Conservation (phyloP, 345 rosid genomes). For the Atalantia buxifolia region DNA sequence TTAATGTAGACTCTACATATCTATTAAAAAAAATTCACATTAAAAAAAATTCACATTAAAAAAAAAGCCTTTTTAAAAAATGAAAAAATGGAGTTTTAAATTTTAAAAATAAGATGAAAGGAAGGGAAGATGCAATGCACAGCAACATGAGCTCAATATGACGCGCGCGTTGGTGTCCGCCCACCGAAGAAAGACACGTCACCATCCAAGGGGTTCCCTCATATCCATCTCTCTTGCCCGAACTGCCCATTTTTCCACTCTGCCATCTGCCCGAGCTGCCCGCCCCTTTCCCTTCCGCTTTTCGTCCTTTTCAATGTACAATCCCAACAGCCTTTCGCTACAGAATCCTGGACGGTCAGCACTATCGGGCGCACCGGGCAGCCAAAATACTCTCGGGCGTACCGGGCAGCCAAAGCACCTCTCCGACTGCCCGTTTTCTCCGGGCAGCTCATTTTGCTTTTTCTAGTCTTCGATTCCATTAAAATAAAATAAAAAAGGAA, state of each 20-base stretch:
- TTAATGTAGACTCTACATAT: not conserved
- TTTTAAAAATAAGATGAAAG: not conserved
- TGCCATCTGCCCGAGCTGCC: constrained; percentile 26
- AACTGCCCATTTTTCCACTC: constrained; percentile 10
- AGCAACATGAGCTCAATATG: constrained; percentile 5
- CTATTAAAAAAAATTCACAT: not conserved
- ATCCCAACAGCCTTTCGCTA: not conserved
- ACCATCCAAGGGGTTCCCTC: constrained; percentile 27
- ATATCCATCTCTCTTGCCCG: constrained; percentile 10
- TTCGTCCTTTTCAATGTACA: not conserved
- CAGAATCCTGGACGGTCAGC: not conserved
- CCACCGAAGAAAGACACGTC: constrained; percentile 31
- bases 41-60: no score
- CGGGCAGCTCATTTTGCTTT: constrained; percentile 23
- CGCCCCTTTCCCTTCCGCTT: not conserved
- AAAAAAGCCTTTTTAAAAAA: not conserved
- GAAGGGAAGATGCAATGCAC: not conserved
- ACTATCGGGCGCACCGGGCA: not conserved
- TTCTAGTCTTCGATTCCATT: constrained; percentile 26
- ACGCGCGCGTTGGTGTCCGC: constrained; percentile 23
- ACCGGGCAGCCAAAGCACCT: constrained; percentile 1
- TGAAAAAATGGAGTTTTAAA: not conserved
- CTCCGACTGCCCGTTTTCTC: constrained; percentile 10
- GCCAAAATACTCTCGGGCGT: not conserved
- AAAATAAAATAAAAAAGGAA: not conserved